Base-by-base conservation (phyloP, 2,329 filamentous ascomycete genomes). In the Colletotrichum ledebouriae region DNA sequence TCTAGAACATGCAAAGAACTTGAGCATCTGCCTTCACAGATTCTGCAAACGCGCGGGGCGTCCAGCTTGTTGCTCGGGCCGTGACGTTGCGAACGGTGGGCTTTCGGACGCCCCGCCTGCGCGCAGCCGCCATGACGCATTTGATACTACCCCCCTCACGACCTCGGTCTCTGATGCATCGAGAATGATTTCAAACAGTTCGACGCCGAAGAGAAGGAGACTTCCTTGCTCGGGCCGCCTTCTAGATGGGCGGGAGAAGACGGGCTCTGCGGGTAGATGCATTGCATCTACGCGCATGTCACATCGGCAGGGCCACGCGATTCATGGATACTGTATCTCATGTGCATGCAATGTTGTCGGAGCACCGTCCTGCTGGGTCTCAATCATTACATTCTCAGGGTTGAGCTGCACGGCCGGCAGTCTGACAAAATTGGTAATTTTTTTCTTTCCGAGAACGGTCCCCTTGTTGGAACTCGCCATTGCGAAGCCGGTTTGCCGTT, bases 191-290 rank as follows among this genome's bases (percentile, higher is more conserved):
- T 49, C 47, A 68, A 59, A 50, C 55, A 11, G 29, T 59, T 68
- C 65, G 41, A 59, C 49, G 46, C 56, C 61, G 33, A 33, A 47
- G 59, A 52, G 33, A 56, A 22, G 34, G 49, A 61, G n/a, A n/a
- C 17, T 11, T 1, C 5, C 0, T n/a, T 3, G 65, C 55, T 55
- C 47, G 59, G 55, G 25, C 33, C 47, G 20, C 22, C 12, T 68
- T 68, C 61, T 50, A 68, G 65, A 68, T 25, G 61, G 22, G 29
- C 65, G 65, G 41, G 50, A 65, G 61, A 65, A 65, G 33, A 52
- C 47, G 22, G 53, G 39, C 22, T 37, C 47, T 39, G 15, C 25
- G 49, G 6, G 59, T 59, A 55, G 34, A 39, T 29, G 34, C 17
- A 17, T 17, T 17, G 17, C 17, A 17, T 17, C 17, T 17, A 17